phyloP scores from a whole-genome alignment of 129 eudicot species.

The Cynara cardunculus region DNA sequence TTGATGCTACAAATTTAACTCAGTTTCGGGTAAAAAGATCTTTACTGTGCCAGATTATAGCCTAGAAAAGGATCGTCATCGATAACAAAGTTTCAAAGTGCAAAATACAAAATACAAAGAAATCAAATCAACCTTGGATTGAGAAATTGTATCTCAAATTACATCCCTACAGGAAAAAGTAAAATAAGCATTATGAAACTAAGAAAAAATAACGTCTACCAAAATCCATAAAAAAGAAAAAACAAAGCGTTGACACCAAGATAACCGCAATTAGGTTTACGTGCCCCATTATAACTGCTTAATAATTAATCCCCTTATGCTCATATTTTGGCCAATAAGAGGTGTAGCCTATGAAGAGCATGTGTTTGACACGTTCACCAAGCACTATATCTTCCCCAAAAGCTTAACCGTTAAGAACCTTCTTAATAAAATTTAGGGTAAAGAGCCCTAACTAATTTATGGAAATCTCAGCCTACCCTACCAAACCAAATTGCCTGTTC shows the following conservation, averaged over 20 bases:
- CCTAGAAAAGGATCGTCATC: neutral
- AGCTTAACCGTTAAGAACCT: neutral
- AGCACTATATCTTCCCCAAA: conserved; percentile 17
- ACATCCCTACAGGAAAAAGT: neutral
- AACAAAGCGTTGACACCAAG: neutral
- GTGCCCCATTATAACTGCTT: neutral
- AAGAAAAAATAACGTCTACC: neutral
- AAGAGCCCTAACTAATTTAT: conserved; percentile 24
- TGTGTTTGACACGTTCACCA: neutral
- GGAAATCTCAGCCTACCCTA: conserved; percentile 2
- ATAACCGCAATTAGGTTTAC: conserved; percentile 4
- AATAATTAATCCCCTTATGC: neutral
- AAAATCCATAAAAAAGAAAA: neutral
- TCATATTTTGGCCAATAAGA: neutral
- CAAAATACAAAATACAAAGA: neutral
- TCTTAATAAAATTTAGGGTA: neutral
- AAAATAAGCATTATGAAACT: neutral
- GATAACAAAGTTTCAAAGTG: neutral
- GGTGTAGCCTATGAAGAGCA: neutral
- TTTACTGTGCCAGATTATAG: neutral
- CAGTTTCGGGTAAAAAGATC: neutral
- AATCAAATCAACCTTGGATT: neutral
- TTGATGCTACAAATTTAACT: neutral
- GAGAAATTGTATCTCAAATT: neutral
- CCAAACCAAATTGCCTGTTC: conserved; percentile 12